phyloP scores from a whole-genome alignment of 768 basidiomycete species.

The Coprinopsis strossmayeri region DNA sequence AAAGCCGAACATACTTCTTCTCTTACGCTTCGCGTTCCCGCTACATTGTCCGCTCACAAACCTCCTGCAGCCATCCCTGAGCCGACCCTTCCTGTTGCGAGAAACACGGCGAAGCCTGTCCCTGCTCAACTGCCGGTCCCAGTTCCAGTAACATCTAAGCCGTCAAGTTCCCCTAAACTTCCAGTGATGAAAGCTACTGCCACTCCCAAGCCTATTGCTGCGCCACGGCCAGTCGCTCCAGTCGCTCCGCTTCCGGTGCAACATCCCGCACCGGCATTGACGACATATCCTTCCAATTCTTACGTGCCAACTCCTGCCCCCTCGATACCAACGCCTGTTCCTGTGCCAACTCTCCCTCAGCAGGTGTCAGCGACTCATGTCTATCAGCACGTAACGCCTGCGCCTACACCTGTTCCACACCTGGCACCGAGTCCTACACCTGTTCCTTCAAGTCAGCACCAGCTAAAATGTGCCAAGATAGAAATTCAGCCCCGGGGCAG shows the following conservation, averaged over 20 bases:
- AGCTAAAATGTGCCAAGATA: constrained; percentile 47
- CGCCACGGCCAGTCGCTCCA: not conserved
- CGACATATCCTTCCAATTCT: constrained; percentile 1
- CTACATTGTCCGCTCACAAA: constrained; percentile 18
- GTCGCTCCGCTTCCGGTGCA: not conserved
- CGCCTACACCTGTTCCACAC: constrained; percentile 17
- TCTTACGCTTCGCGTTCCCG: constrained; percentile 33
- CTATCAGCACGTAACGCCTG: constrained; percentile 16
- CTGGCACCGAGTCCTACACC: constrained; percentile 22
- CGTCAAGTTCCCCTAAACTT: not conserved
- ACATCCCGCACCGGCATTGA: not conserved
- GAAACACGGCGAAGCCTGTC: constrained; percentile 7
- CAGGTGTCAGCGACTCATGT: constrained; percentile 22
- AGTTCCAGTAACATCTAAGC: not conserved
- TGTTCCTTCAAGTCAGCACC: constrained; percentile 31
- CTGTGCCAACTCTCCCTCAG: constrained; percentile 46
- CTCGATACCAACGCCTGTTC: constrained; percentile 15
- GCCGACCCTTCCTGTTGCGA: constrained; percentile 17
- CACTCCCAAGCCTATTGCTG: constrained; percentile 11
- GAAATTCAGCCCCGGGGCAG: constrained; percentile 55
- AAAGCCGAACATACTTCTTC: constrained; percentile 9
- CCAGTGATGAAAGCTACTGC: constrained; percentile 10
- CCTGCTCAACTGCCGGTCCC: constrained; percentile 10
- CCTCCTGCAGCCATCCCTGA: constrained; percentile 16
- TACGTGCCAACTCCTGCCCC: constrained; percentile 12